phyloP scores from a whole-genome alignment of 305 asterid species.

The Striga hermonthica region DNA sequence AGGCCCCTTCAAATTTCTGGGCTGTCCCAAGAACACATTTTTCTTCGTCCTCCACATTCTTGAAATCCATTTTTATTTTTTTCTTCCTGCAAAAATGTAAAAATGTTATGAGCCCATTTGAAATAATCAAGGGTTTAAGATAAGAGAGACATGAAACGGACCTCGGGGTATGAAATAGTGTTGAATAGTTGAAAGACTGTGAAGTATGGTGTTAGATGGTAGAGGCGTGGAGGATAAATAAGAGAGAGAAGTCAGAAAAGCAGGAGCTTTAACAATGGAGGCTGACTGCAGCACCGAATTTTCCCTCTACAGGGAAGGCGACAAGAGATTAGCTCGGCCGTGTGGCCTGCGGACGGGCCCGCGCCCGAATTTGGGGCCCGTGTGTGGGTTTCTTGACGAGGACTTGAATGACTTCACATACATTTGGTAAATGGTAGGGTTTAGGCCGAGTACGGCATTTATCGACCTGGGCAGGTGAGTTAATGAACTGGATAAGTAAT shows the following conservation, averaged over 20 bases:
- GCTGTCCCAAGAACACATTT: constrained; percentile 6
- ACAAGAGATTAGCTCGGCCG: constrained; percentile 12
- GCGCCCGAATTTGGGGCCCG: no score
- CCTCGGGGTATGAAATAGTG: background rate
- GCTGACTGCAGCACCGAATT: no score
- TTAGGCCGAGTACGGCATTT: no score
- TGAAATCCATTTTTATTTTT: constrained; percentile 37
- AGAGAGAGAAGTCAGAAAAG: constrained; percentile 23
- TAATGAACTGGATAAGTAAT: no score
- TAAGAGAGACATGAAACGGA: no score
- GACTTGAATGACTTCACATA: no score
- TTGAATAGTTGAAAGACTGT: background rate
- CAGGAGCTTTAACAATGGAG: background rate
- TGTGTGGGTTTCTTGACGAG: no score
- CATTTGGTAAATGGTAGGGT: no score
- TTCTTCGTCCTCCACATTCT: constrained; percentile 27
- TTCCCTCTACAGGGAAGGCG: constrained; percentile 23
- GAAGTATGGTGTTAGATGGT: background rate
- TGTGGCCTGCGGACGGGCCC: no score
- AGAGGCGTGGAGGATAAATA: constrained; percentile 33
- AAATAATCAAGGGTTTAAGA: background rate
- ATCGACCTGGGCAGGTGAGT: no score
- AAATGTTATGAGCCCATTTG: background rate
- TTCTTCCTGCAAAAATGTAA: background rate
- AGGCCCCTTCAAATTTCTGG: constrained; percentile 14